phyloP scores from a whole-genome alignment of 1,284 basidiomycete species.

The Ceratobasidium sp. region DNA sequence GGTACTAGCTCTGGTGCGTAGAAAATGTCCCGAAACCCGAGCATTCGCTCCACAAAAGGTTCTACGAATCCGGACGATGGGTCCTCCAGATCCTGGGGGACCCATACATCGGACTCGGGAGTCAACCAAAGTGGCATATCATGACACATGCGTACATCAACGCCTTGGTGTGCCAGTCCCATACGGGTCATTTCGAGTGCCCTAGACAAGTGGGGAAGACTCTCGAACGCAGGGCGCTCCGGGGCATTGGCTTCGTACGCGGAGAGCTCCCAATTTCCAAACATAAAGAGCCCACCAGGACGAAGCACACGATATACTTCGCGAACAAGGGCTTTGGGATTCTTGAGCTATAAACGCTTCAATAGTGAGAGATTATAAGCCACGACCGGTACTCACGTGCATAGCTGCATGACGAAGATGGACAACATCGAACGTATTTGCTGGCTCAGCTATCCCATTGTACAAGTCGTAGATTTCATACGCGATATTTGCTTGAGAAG shows the following conservation, averaged over 20 bases:
- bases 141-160: conserved; percentile 25
- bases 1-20: conserved; percentile 12
- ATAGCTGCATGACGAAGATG: conserved; percentile 31
- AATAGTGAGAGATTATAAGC: no score
- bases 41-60: conserved; percentile 7
- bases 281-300: conserved; percentile 27
- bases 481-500: neutral
- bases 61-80: conserved; percentile 13
- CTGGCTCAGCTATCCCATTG: conserved; percentile 9
- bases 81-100: neutral
- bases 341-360: conserved; percentile 32
- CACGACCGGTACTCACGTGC: neutral
- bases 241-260: conserved; percentile 26
- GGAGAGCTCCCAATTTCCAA: conserved; percentile 33
- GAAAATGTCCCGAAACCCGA: conserved; percentile 21
- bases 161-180: conserved; percentile 12
- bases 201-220: conserved; percentile 10
- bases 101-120: conserved; percentile 24
- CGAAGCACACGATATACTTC: conserved; percentile 29
- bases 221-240: conserved; percentile 12
- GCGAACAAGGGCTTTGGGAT: conserved; percentile 21
- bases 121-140: conserved; percentile 23
- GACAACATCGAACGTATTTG: conserved; percentile 13
- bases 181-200: conserved; percentile 12
- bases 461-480: conserved; percentile 12